A percentile compares a stretch with the other conserved stretches of the same genome.
phyloP scores from a whole-genome alignment of 192 early-diverging fungal species.

The Phycomyces nitens region DNA sequence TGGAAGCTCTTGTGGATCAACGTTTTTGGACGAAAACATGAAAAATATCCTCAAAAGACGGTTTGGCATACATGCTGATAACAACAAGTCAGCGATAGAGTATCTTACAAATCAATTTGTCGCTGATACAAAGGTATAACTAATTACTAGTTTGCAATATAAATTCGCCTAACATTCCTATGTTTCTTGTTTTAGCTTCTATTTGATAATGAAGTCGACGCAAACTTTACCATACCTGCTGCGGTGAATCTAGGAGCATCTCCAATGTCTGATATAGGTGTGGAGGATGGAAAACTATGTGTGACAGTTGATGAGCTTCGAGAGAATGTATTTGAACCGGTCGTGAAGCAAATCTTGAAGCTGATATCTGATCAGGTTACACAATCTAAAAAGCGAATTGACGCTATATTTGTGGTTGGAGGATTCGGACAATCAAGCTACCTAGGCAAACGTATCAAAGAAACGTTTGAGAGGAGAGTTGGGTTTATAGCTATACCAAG shows the following conservation, averaged over 20 bases:
- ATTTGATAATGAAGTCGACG: constrained; percentile 46
- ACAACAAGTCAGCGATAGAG: constrained; percentile 24
- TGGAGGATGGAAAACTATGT: constrained; percentile 41
- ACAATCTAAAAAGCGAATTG: constrained; percentile 26
- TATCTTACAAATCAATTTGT: constrained; percentile 40
- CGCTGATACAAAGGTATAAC: constrained; percentile 37
- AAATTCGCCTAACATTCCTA: not conserved
- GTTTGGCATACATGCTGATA: constrained; percentile 27
- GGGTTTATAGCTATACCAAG: constrained; percentile 37
- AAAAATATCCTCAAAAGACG: constrained; percentile 38
- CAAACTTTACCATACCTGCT: constrained; percentile 40
- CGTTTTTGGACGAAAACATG: constrained; percentile 46
- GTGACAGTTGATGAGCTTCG: constrained; percentile 40
- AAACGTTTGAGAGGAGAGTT: constrained; percentile 28
- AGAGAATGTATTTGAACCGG: constrained; percentile 46
- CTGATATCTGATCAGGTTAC: constrained; percentile 43
- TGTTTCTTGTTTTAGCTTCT: constrained; percentile 39
- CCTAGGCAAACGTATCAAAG: constrained; percentile 34
- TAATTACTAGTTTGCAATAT: too few relatives aligned
- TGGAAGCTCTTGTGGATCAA: constrained; percentile 48
- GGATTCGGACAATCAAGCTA: constrained; percentile 47
- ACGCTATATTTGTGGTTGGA: constrained; percentile 49
- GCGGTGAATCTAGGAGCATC: constrained; percentile 31
- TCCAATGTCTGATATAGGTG: constrained; percentile 35
- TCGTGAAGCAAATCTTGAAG: constrained; percentile 41